phyloP scores from a whole-genome alignment of 257 asterid species.

The Solanum chilense region DNA sequence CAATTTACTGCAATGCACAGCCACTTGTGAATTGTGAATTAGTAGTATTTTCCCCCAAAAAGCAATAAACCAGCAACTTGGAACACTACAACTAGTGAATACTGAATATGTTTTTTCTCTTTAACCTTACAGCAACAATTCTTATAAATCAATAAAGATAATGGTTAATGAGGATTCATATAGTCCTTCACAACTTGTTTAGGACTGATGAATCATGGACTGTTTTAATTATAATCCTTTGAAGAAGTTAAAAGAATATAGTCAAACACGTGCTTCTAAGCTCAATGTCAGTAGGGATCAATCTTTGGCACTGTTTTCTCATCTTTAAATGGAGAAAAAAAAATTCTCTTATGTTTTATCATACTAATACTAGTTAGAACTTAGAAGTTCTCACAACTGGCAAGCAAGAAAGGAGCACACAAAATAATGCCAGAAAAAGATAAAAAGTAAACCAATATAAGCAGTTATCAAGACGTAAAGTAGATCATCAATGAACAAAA shows the following conservation, averaged over 20 bases:
- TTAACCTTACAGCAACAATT: not conserved
- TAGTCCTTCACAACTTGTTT: not conserved
- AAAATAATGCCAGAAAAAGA: not conserved
- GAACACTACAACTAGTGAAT: not conserved
- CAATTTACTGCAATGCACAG: not conserved
- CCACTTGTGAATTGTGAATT: not conserved
- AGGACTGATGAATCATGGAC: not conserved
- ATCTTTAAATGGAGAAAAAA: not conserved
- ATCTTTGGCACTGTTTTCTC: not conserved
- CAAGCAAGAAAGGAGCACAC: not conserved
- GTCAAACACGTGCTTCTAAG: not conserved
- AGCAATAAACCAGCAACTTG: not conserved
- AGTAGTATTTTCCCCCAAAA: not conserved
- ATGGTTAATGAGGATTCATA: not conserved
- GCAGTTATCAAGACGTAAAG: not conserved
- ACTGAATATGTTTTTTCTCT: not conserved
- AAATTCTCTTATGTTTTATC: not conserved
- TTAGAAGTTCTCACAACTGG: not conserved
- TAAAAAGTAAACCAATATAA: not conserved
- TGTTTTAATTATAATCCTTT: not conserved
- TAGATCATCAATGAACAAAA: not conserved
- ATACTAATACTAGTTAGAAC: not conserved
- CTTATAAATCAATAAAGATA: not conserved
- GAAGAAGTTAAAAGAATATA: not conserved
- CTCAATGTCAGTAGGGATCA: not conserved